Evolutionary conservation across 176 grass and related monocot genomes (phyloP), one percentile per base, ranked within the genome.

Genomic region (Tillandsia leiboldiana): DNA sequence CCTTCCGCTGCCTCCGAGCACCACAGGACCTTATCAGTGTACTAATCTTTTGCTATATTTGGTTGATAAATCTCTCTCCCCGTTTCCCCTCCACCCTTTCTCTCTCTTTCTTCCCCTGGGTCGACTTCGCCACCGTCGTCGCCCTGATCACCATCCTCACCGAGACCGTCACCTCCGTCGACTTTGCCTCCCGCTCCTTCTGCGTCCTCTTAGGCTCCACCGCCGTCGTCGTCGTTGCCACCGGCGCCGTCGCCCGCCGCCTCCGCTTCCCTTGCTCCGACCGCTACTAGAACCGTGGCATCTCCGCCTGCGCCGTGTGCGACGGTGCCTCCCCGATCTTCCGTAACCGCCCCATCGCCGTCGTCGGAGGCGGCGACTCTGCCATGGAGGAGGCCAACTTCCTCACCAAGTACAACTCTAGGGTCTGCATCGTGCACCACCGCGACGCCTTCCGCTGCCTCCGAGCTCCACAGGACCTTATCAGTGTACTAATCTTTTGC

Each of bases 321-420:
- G 94, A 97, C 14, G 94, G 94, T 11, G 93, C 94, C 3, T 86
- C 89, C 15, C 87, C 89, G 12, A 87, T 92, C 67, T 97, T 92
- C 68, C 73, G 94, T 17, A 90, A 97, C 82, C 83, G 79, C 14
- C 94, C 89, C 69, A 99, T 99, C 54, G 84, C 87, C 2, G 90
- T 99, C 13, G 73, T 99, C 64, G 95, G 95, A 5, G 95, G 95
- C 33, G 87, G 90, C 10, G 95, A 99, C 77, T 99, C 90, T 7
- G 90, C 95, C 79, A 99, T 99, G 90, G 95, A 99, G 82, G 94
- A 99, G 85, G 84, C 95, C 69, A 94, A 99, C 72, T 99, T 99
- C 80, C 83, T 99, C 26, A 99, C 95, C 54, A 94, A 99, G 82
- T 99, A 93, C 77, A 90, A 84, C 24, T 99, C 95, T 1, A 84